Evolutionary conservation across 2,329 filamentous ascomycete genomes (phyloP), one percentile per base, ranked within the genome.

Genomic region (Pseudopithomyces maydicus): DNA sequence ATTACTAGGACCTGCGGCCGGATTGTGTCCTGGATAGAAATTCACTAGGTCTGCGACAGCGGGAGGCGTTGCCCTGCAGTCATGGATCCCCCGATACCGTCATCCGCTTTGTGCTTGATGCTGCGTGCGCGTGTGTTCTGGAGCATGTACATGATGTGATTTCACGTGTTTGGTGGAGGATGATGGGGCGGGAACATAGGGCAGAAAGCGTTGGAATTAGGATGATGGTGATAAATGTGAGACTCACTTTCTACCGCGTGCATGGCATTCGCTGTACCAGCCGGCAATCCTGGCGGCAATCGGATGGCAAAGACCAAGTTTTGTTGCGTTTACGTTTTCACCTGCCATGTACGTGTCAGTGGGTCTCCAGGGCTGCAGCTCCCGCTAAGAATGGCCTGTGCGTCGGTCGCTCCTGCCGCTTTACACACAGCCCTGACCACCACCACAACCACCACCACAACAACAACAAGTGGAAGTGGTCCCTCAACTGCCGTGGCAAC

Each of bases 41-140:
- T 70, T 59, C 53, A 72, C 68, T 72, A 64, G 68, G 55, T 71
- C 67, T 62, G 63, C 64, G 42, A 54, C 62, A 55, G 61, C 45
- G 49, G 57, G 36, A 12, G 14, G 44, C 39, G 52, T 42, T 51
- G 36, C n/a, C 45, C 26, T 54, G 57, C 61, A 57, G 65, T 60
- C 42, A 57, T 52, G 6, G 68, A 70, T 66, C 67, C 68, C 69
- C 65, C 61, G 38, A 29, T 20, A 35, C 3, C 7, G 33, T 23
- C n/a, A 26, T 44, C 23, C 20, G 10, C 23, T 47, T 29, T 35
- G 10, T 41, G 19, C 41, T 29, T 39, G 33, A 17, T 32, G 26
- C 15, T n/a, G 42, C 36, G 33, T 32, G n/a, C 19, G 17, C 20
- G 20, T 11, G 17, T 48, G 23, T 3, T n/a, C 12, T 45, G 14